Base-by-base conservation (phyloP, 2,329 filamentous ascomycete species). In the Peltaster fructicola region DNA sequence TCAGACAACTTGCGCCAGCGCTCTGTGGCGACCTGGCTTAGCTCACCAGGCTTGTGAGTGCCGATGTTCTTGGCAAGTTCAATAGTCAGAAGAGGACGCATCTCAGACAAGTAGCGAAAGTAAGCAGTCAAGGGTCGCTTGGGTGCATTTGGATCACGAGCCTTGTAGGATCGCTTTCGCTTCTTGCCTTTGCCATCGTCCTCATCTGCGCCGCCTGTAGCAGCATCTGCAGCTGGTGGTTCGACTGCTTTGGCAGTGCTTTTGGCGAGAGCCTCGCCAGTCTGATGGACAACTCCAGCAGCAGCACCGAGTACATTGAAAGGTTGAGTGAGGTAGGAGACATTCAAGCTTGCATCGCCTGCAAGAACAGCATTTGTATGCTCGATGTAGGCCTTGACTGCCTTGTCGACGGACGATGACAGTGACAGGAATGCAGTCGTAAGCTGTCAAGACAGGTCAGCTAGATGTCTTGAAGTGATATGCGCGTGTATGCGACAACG, bases 41-140 rank as follows among this genome's bases (percentile, higher is more conserved):
- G 78, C 30, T 84, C 80, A 44, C 81, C 81, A 48, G 85, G 84
- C 27, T 37, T 34, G 50, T 76, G 74, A 6, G 73, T 71, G 31
- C 70, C 64, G n/a, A 68, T 48, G 12, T 76, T 78, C 6, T 49
- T 48, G 29, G 77, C 78, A 7, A 91, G 65, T 22, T 51, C 45
- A 4, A 47, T 44, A 29, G 78, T 74, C 39, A 95, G 88, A 47
- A 79, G 74, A 25, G 73, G 67, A 24, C 88, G 77, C 36, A 81
- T 81, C 36, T 77, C 74, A 51, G 90, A 77, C 63, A 91, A 81
- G 60, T 82, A 95, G 32, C 93, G 61, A 61, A 95, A 92, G 61
- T 90, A 93, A 3, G 85, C 82, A 5, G 85, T 95, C 45, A 93
- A 54, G 6, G 85, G 84, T 24, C 84, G 73, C 68, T 93, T 95